Percentiles rank a stretch among this genome's conserved stretches.
Conservation (phyloP, 2,329 filamentous ascomycete genomes). For the Xenoacremonium recifei region DNA sequence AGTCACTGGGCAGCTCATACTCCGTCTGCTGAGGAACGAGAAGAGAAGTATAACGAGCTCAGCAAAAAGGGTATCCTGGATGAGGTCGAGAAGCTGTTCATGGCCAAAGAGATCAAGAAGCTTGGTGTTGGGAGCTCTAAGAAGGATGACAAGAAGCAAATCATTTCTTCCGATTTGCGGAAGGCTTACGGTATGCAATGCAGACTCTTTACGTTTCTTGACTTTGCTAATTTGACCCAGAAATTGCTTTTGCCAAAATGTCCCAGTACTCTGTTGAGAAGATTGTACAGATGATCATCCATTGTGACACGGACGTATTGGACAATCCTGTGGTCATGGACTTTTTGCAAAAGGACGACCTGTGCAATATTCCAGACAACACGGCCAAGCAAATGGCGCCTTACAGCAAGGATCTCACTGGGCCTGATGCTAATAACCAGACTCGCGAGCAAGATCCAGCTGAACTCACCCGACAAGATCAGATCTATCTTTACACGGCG, state of each 20-base stretch:
- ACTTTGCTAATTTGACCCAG: constrained; percentile 37
- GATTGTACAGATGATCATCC: constrained; percentile 88
- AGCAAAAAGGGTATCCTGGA: constrained; percentile 94
- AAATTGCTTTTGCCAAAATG: constrained; percentile 93
- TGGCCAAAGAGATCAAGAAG: constrained; percentile 94
- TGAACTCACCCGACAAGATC: constrained; percentile 91
- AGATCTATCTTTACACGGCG: constrained; percentile 89
- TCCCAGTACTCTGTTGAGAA: constrained; percentile 82
- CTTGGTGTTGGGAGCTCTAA: constrained; percentile 70
- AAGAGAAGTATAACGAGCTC: constrained; percentile 93
- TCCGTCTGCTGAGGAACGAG: constrained; percentile 81
- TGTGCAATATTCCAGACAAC: constrained; percentile 91
- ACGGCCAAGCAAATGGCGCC: constrained; percentile 87
- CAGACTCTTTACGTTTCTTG: neutral
- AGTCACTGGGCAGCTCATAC: constrained; percentile 91
- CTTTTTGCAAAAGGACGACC: constrained; percentile 87
- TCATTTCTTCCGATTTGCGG: constrained; percentile 87
- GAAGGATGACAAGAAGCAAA: constrained; percentile 95
- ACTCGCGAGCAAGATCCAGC: constrained; percentile 79
- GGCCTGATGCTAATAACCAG: constrained; percentile 75
- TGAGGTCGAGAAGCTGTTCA: constrained; percentile 95
- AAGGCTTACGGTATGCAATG: constrained; percentile 76
- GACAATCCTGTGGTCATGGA: constrained; percentile 95
- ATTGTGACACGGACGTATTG: constrained; percentile 85
- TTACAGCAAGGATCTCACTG: constrained; percentile 96